These are phyloP conservation scores for Neocallimastix lanati DNA, from an alignment of 192 early-diverging fungal genomes.

Conservation along the genomic window DNA sequence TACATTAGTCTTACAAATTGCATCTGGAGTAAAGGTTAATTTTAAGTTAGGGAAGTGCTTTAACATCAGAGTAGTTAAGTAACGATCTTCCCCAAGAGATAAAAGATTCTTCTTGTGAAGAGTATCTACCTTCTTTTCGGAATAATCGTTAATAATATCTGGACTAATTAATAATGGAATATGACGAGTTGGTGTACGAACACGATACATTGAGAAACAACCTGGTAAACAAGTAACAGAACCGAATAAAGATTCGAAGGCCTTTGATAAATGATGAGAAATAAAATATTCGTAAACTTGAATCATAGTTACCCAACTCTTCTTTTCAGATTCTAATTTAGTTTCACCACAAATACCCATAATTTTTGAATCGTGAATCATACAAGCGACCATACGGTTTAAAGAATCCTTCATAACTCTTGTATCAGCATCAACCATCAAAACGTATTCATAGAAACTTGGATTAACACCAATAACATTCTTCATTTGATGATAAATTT, in stretches of 20 bases:
- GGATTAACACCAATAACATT: slow-evolving; percentile 96
- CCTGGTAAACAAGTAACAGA: slow-evolving; percentile 94
- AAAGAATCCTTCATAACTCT: slow-evolving; percentile 77
- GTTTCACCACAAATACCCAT: slow-evolving; percentile 96
- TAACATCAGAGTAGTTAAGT: slow-evolving; percentile 86
- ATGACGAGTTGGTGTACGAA: slow-evolving; percentile 74
- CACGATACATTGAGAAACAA: slow-evolving; percentile 98
- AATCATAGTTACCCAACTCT: slow-evolving; percentile 93
- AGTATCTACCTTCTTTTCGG: slow-evolving; percentile 87
- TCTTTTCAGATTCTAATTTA: slow-evolving; percentile 73
- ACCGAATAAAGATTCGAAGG: slow-evolving; percentile 94
- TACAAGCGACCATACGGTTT: slow-evolving; percentile 74
- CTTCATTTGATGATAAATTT: slow-evolving; percentile 98
- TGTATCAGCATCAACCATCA: slow-evolving; percentile 98
- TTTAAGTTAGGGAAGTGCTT: slow-evolving; percentile 97
- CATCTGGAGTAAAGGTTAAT: slow-evolving; percentile 81
- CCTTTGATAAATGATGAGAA: slow-evolving; percentile 88
- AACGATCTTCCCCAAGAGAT: slow-evolving; percentile 95
- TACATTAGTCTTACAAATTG: slow-evolving; percentile 80
- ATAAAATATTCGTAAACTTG: slow-evolving; percentile 99
- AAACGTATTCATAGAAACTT: slow-evolving; percentile 82
- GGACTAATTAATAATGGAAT: slow-evolving; percentile 78
- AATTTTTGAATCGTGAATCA: slow-evolving; percentile 78
- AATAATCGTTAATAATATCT: slow-evolving; percentile 79
- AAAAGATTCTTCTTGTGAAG: slow-evolving; percentile 98